Conservation (phyloP, 2,329 filamentous ascomycete species). For the Aspergillus texensis region DNA sequence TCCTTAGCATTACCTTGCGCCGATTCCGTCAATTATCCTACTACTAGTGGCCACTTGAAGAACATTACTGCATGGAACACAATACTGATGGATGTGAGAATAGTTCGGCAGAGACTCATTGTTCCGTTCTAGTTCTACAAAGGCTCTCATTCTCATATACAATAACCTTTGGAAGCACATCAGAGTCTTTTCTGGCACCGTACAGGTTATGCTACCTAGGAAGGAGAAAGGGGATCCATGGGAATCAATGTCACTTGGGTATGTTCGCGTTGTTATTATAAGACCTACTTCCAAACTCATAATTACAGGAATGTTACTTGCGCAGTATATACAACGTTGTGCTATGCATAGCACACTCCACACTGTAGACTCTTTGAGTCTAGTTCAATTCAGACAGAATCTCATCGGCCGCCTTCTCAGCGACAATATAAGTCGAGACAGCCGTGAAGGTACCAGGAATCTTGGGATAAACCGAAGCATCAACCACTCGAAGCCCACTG, state of each 20-base stretch:
- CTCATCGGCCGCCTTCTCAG: conserved; percentile 64
- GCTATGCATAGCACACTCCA: not conserved
- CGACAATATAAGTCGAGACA: conserved; percentile 58
- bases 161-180: too few species aligned
- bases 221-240: too few species aligned
- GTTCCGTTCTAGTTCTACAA: too few species aligned
- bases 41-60: too few species aligned
- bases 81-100: too few species aligned
- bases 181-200: too few species aligned
- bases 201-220: too few species aligned
- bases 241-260: not conserved
- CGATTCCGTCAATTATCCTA: too few species aligned
- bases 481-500: conserved; percentile 61
- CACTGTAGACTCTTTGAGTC: not conserved
- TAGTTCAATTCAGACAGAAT: conserved; percentile 43
- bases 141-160: accelerated
- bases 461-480: conserved; percentile 61
- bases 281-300: not conserved
- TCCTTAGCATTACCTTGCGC: too few species aligned
- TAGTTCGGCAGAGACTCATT: too few species aligned
- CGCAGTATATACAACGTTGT: not conserved
- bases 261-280: not conserved
- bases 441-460: conserved; percentile 59
- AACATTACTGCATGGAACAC: too few species aligned
- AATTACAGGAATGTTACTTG: not conserved